Conservation (phyloP, 2,329 filamentous ascomycete genomes). For the Cladosporium oxysporum region DNA sequence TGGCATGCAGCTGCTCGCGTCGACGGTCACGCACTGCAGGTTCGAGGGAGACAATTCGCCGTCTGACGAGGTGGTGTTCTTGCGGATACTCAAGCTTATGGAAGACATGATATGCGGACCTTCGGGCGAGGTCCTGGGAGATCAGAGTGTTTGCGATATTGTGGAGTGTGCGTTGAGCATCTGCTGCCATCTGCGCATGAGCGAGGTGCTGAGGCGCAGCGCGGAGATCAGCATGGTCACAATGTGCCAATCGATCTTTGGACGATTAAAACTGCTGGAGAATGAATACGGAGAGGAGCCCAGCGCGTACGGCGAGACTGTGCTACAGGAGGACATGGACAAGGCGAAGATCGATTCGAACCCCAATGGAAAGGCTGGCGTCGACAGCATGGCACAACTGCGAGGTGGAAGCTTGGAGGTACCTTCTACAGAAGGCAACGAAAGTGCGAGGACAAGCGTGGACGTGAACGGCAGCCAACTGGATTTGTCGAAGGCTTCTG, state of each 20-base stretch:
- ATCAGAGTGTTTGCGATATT: constrained; percentile 98
- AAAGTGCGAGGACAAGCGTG: constrained; percentile 37
- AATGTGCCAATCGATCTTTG: constrained; percentile 99
- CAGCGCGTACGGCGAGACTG: constrained; percentile 64
- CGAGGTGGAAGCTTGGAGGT: constrained; percentile 64
- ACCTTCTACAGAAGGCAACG: constrained; percentile 34
- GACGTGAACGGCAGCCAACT: constrained; percentile 46
- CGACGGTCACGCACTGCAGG: constrained; percentile 93
- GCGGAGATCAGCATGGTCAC: constrained; percentile 97
- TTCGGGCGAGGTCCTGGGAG: constrained; percentile 88
- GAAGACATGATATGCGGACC: constrained; percentile 96
- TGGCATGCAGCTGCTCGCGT: constrained; percentile 92
- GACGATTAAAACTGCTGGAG: constrained; percentile 84
- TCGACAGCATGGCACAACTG: constrained; percentile 43
- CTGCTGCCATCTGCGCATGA: constrained; percentile 90
- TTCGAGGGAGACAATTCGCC: constrained; percentile 96
- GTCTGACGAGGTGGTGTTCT: constrained; percentile 90
- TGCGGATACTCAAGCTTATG: constrained; percentile 96
- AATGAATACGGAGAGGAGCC: constrained; percentile 67
- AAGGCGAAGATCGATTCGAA: constrained; percentile 78
- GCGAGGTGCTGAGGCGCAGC: constrained; percentile 83
- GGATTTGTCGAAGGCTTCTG: constrained; percentile 42
- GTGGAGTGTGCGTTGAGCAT: constrained; percentile 98
- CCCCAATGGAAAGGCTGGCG: constrained; percentile 46
- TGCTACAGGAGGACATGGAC: constrained; percentile 67